Conservation (phyloP, 108 stramenopile genomes). For the Nitzschia inconspicua region DNA sequence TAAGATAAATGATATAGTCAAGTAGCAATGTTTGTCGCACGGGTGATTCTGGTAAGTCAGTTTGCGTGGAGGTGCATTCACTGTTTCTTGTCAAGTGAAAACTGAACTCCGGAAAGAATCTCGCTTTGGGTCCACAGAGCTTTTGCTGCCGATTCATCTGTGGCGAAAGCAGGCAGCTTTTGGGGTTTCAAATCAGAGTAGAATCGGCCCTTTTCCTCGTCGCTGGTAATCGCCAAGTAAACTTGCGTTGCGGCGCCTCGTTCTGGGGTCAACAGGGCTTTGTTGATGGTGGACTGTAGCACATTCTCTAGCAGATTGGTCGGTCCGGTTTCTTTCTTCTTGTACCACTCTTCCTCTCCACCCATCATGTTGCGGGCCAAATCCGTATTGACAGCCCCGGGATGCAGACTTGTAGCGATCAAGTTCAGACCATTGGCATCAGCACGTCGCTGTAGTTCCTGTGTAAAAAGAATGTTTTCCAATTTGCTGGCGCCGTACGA, state of each 20-base stretch:
- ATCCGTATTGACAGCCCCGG: neutral
- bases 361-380: neutral
- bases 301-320: neutral
- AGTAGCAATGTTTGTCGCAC: too few species aligned
- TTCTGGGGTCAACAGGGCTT: neutral
- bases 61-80: too few species aligned
- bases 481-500: slow-evolving; percentile 61
- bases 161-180: neutral
- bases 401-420: neutral
- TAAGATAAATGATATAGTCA: too few species aligned
- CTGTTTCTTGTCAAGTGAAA: too few species aligned
- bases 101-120: too few species aligned
- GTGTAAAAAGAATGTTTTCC: slow-evolving; percentile 69
- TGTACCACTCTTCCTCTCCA: too few species aligned
- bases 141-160: neutral
- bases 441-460: slow-evolving; percentile 44
- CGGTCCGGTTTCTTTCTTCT: too few species aligned
- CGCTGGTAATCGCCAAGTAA: neutral
- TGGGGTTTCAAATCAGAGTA: neutral
- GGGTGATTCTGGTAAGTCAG: too few species aligned
- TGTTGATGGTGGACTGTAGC: neutral
- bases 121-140: slow-evolving; percentile 5
- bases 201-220: neutral
- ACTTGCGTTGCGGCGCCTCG: neutral
- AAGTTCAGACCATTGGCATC: neutral